A percentile compares a stretch with the other conserved stretches of the same genome.
phyloP scores from a whole-genome alignment of 1,284 basidiomycete species.

The Cryptococcus wingfieldii region DNA sequence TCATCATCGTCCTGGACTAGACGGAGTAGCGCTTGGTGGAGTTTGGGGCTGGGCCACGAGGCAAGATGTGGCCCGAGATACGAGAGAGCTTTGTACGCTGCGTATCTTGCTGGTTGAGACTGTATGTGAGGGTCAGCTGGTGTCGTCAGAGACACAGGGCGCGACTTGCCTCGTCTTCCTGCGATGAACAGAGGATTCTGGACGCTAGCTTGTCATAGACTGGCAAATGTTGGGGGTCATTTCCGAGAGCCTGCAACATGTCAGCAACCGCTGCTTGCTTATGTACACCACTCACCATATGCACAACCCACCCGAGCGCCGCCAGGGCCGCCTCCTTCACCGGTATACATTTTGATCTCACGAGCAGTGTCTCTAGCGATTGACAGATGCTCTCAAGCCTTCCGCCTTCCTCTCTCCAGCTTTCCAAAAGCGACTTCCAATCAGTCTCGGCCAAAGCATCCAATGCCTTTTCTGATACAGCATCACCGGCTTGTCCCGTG shows the following conservation, averaged over 20 bases:
- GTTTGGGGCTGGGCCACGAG: not conserved
- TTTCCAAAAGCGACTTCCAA: constrained; percentile 1
- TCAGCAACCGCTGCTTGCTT: not conserved
- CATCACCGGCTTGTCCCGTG: constrained; percentile 2
- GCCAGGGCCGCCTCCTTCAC: constrained; percentile 38
- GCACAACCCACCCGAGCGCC: constrained; percentile 23
- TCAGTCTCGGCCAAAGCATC: constrained; percentile 9
- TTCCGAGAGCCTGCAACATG: not conserved
- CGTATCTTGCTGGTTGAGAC: constrained; percentile 31
- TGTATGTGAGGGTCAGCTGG: constrained; percentile 4
- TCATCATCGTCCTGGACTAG: constrained; percentile 45
- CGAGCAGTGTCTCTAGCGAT: not conserved
- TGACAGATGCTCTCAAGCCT: not conserved
- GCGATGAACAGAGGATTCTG: constrained; percentile 7
- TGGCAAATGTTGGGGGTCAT: not conserved
- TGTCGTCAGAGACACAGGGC: not conserved
- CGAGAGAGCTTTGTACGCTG: constrained; percentile 20
- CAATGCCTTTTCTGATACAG: constrained; percentile 8
- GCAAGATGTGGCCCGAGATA: constrained; percentile 18
- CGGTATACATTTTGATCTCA: constrained; percentile 23
- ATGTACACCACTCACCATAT: constrained; percentile 7
- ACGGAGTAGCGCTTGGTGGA: constrained; percentile 25
- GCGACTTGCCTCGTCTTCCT: constrained; percentile 18
- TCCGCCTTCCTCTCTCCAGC: not conserved
- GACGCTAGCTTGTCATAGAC: not conserved